phyloP scores from a whole-genome alignment of 192 early-diverging fungal genomes.

The Lobulomyces angularis region DNA sequence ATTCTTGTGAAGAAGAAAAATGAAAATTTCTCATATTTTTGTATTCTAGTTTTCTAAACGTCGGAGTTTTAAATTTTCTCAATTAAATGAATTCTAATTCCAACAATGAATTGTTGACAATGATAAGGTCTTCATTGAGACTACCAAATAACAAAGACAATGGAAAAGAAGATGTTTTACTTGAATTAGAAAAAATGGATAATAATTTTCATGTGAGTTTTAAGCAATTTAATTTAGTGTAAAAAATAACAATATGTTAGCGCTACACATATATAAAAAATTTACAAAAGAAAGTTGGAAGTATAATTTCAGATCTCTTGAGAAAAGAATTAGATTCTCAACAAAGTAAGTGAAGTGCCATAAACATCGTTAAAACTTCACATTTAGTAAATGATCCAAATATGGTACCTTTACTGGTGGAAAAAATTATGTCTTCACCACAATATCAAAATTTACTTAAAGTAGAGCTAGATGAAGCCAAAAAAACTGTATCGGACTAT shows the following conservation, averaged over 20 bases:
- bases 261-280: slow-evolving; percentile 1
- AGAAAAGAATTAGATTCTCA: slow-evolving; percentile 3
- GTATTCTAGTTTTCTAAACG: too few species aligned
- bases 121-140: too few species aligned
- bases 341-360: background rate
- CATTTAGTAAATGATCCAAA: background rate
- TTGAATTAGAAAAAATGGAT: slow-evolving; percentile 20
- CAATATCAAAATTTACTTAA: slow-evolving; percentile 26
- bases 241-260: background rate
- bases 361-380: background rate
- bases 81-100: too few species aligned
- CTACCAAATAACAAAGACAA: too few species aligned
- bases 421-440: slow-evolving; percentile 27
- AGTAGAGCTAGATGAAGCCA: slow-evolving; percentile 14
- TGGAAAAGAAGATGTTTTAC: slow-evolving; percentile 12
- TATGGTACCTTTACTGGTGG: slow-evolving; percentile 23
- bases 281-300: slow-evolving; percentile 1
- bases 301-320: slow-evolving; percentile 1
- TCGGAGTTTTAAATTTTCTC: too few species aligned
- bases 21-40: too few species aligned
- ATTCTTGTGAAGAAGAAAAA: too few species aligned
- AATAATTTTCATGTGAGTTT: slow-evolving; percentile 30
- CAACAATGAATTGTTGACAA: too few species aligned
- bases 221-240: background rate
- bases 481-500: slow-evolving; percentile 6